Percentiles rank a stretch among this genome's conserved stretches.
These are phyloP conservation scores for Neurospora sp. DNA, from an alignment of 495 filamentous ascomycete genomes.

Conservation along the genomic window DNA sequence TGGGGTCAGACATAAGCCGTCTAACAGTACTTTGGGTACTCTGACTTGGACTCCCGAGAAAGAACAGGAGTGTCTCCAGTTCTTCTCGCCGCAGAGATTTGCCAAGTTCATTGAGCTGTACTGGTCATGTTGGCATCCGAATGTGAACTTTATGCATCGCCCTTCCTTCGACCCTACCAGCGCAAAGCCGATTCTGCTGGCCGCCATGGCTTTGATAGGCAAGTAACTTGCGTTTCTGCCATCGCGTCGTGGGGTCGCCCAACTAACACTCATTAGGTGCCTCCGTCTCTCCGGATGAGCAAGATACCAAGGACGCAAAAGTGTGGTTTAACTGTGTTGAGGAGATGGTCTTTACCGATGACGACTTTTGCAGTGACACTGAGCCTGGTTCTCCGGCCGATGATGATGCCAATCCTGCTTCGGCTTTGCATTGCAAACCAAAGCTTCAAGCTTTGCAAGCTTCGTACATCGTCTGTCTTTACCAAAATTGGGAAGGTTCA, in stretches of 20 bases:
- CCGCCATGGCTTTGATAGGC: constrained; percentile 21
- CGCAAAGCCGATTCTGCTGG: constrained; percentile 15
- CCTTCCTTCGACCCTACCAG: constrained; percentile 16
- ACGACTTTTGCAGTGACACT: constrained; percentile 21
- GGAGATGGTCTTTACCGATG: constrained; percentile 23
- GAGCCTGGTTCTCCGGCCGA: constrained; percentile 7
- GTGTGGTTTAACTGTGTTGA: constrained; percentile 25
- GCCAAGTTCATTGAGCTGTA: constrained; percentile 22
- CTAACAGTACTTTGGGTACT: constrained; percentile 16
- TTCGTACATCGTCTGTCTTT: constrained; percentile 17
- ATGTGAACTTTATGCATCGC: constrained; percentile 19
- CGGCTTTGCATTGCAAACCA: background rate
- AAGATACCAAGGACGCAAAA: constrained; percentile 18
- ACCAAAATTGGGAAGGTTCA: constrained; percentile 21
- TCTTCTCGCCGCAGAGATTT: constrained; percentile 19
- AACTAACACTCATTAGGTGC: constrained; percentile 10
- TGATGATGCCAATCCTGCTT: constrained; percentile 3
- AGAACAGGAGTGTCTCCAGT: constrained; percentile 17
- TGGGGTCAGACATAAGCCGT: constrained; percentile 12
- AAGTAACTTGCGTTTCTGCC: background rate
- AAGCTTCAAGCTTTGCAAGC: constrained; percentile 22
- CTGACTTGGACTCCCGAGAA: constrained; percentile 16
- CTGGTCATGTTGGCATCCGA: constrained; percentile 24
- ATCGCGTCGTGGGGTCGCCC: background rate
- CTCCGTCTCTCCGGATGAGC: constrained; percentile 19